A percentile compares a stretch with the other conserved stretches of the same genome.
Conservation (phyloP, 345 rosid species). For the Erodium maritimum region DNA sequence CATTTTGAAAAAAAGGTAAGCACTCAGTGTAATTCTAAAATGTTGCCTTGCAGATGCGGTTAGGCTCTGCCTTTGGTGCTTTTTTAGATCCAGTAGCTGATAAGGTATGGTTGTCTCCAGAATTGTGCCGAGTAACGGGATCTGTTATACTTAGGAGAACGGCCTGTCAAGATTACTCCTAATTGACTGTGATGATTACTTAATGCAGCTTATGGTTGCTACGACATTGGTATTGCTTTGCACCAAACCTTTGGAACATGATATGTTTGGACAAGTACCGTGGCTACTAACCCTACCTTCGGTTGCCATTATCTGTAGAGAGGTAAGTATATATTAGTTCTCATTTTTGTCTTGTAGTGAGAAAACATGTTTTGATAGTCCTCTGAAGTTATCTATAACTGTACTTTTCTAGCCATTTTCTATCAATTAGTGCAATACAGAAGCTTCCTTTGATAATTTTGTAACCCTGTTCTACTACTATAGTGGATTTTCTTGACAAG, state of each 20-base stretch:
- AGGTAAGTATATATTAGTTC: conserved; percentile 35
- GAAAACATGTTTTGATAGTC: not conserved
- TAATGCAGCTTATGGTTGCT: conserved; percentile 92
- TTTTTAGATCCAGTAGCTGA: conserved; percentile 98
- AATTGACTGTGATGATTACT: conserved; percentile 8
- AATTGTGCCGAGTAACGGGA: not conserved
- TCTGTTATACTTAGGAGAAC: not conserved
- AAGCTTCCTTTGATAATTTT: not conserved
- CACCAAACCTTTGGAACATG: conserved; percentile 52
- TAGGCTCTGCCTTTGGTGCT: conserved; percentile 89
- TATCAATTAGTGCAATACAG: too few relatives aligned
- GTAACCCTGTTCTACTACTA: too few relatives aligned
- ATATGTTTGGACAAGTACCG: conserved; percentile 46
- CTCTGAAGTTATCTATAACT: not conserved
- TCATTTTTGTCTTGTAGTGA: not conserved
- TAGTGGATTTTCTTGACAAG: too few relatives aligned
- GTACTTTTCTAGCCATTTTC: not conserved
- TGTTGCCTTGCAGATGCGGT: conserved; percentile 53
- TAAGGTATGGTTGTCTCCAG: conserved; percentile 38
- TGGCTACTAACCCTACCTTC: conserved; percentile 86
- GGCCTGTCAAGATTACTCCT: too few relatives aligned
- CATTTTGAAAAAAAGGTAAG: not conserved
- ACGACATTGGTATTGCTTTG: conserved; percentile 83
- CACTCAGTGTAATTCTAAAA: not conserved
- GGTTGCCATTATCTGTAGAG: conserved; percentile 85